phyloP scores from a whole-genome alignment of 306 rosid species.

The Oxytropis ochrocephala region DNA sequence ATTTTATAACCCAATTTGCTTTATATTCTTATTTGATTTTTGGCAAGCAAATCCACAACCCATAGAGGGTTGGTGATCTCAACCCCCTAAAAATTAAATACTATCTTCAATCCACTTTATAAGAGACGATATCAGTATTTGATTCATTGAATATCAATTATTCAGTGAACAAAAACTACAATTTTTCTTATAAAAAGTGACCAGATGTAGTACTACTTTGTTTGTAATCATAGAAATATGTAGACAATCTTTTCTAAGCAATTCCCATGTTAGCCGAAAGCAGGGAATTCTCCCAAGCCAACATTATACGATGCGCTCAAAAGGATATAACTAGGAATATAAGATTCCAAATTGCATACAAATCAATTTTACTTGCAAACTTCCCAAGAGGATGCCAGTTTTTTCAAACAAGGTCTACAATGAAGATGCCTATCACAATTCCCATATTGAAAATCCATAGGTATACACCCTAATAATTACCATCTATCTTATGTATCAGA shows the following conservation, averaged over 20 bases:
- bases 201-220: no score
- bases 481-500: background rate
- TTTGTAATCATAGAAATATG: no score
- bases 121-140: no score
- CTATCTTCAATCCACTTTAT: no score
- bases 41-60: no score
- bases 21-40: no score
- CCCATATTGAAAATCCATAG: constrained; percentile 6
- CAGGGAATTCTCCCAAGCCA: background rate
- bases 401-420: background rate
- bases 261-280: background rate
- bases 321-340: background rate
- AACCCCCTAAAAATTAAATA: no score
- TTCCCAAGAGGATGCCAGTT: background rate
- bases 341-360: background rate
- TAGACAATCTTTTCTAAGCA: background rate
- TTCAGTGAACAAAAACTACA: no score
- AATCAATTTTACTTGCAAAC: background rate
- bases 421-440: background rate
- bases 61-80: no score
- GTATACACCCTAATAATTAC: constrained; percentile 7
- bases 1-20: no score
- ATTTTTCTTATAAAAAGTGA: no score
- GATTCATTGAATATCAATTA: no score
- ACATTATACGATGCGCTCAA: background rate